phyloP scores from a whole-genome alignment of 2,329 filamentous ascomycete genomes.

The Paraconiothyrium brasiliense region DNA sequence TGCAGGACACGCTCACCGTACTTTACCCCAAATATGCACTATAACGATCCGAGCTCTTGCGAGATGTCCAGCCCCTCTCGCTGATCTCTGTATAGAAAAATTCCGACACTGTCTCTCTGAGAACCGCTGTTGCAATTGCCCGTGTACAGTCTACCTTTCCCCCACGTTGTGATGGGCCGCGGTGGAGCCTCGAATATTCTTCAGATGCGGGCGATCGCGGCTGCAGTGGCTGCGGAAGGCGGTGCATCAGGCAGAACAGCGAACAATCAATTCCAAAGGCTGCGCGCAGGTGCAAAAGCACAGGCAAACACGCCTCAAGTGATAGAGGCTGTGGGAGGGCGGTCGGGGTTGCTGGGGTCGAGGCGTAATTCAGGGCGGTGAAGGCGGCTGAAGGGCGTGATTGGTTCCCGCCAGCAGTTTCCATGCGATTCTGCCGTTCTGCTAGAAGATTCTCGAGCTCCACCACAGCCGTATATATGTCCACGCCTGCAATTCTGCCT shows the following conservation, averaged over 20 bases:
- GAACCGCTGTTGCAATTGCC: not conserved
- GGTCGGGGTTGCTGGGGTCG: conserved; percentile 29
- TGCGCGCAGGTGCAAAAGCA: conserved; percentile 4
- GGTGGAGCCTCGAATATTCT: not conserved
- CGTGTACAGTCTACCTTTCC: not conserved
- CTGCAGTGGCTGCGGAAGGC: not conserved
- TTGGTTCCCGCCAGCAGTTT: conserved; percentile 37
- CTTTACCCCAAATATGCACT: not conserved
- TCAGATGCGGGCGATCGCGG: not conserved
- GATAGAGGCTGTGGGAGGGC: conserved; percentile 30
- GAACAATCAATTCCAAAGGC: conserved; percentile 11
- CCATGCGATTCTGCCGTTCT: conserved; percentile 45
- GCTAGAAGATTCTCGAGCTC: conserved; percentile 51
- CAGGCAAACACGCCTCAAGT: conserved; percentile 12
- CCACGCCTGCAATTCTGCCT: conserved; percentile 35
- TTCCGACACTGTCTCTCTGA: not conserved
- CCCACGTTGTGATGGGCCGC: not conserved
- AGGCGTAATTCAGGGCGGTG: conserved; percentile 36
- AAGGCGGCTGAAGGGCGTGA: conserved; percentile 28
- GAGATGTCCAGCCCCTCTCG: not conserved
- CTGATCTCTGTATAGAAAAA: not conserved
- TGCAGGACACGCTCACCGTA: not conserved
- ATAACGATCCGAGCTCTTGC: not conserved
- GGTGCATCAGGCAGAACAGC: conserved; percentile 4
- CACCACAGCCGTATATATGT: conserved; percentile 44